Percentiles rank a stretch among this genome's conserved stretches.
Evolutionary conservation across 2,329 filamentous ascomycete species (phyloP).

Genomic region (Ascosphaera apis): DNA sequence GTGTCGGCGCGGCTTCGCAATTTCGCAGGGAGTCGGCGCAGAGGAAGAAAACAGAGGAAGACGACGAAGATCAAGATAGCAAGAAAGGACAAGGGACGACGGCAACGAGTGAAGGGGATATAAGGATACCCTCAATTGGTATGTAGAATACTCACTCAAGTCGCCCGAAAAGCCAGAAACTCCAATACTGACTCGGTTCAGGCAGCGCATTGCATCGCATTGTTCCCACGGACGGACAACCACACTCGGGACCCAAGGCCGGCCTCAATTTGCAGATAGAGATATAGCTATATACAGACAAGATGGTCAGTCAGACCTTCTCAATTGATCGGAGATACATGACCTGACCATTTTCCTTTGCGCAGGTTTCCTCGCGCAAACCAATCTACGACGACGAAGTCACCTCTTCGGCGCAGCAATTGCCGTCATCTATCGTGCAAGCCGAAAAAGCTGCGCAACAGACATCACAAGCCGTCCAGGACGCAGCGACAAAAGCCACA

Average conservation of each 20-base stretch:
- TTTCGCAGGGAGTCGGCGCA: background rate
- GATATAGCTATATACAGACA: too few species aligned
- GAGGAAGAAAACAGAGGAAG: background rate
- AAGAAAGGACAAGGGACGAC: background rate
- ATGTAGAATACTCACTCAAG: too few species aligned
- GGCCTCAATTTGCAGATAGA: too few species aligned
- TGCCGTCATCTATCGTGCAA: background rate
- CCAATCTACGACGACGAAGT: slow-evolving; percentile 8
- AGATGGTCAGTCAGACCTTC: background rate
- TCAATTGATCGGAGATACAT: background rate
- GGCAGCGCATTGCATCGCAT: too few species aligned
- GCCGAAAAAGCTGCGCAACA: background rate
- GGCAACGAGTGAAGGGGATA: background rate
- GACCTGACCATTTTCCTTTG: background rate
- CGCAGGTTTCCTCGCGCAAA: slow-evolving; percentile 4
- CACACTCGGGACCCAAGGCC: too few species aligned
- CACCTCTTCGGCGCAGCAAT: background rate
- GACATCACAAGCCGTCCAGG: too few species aligned
- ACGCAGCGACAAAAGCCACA: too few species aligned
- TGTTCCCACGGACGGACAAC: too few species aligned
- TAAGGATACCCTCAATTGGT: too few species aligned
- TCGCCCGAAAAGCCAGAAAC: too few species aligned
- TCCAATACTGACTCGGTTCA: too few species aligned
- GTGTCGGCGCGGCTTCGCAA: background rate
- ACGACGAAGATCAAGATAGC: background rate